Base-by-base conservation (phyloP, 2,329 filamentous ascomycete species). In the Claviceps fusiformis region DNA sequence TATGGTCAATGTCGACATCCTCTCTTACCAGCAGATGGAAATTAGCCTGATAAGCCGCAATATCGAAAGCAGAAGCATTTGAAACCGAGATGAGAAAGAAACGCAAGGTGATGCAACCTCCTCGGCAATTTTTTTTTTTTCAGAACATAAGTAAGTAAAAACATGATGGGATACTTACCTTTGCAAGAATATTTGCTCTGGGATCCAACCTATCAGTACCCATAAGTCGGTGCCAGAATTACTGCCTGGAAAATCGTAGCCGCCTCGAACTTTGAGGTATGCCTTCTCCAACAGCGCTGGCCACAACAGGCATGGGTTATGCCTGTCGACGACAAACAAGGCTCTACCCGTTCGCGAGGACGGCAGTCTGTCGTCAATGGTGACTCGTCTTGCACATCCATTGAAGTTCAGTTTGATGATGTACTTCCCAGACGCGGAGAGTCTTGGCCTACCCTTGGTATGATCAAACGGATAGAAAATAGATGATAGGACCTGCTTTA, bases 191-290 rank as follows among this genome's bases (percentile, higher is more conserved):
- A 97, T 74, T 67, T 98, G 93, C 70, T 98, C 91, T 0, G 93
- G 93, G 52, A 98, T 90, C 93, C 93, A 98, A 35, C 93, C 92
- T 0, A 87, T 95, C 54, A 98, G 71, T 1, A 95, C 86, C 82
- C 89, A 95, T 4, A 98, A 72, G 69, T 98, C 93, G 2, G 92
- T 97, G 11, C 89, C 91, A 0, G 92, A 97, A 67, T 97, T 97
- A 64, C 93, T 97, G 8, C 93, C 93, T 0, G 93, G 92, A 61
- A 98, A 98, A 65, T 98, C 91, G 67, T 98, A 98, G 39, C 93
- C 93, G 33, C 93, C 93, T 55, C 92, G 82, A 11, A 97, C 82
- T 72, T 97, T 98, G 1, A 98, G 75, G 62, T 98, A 98, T 0
- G 93, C 93, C 66, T 98, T 98, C 67, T 98, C 93, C 17, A 97